Conservation (phyloP, 306 rosid species). For the Acacia melanoxylon region DNA sequence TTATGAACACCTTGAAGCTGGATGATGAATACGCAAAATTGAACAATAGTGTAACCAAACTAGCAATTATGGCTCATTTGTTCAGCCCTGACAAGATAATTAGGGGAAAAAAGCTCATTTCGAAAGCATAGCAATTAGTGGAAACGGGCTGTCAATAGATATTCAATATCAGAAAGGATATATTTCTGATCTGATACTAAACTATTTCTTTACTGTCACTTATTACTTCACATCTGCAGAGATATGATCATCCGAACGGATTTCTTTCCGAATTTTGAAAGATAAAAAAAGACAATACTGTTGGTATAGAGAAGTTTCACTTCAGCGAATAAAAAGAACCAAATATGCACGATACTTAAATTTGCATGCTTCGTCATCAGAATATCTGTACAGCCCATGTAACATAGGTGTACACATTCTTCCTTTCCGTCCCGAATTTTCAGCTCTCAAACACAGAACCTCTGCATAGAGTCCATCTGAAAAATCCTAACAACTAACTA, state of each 20-base stretch:
- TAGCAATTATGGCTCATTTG: not conserved
- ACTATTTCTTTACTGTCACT: not conserved
- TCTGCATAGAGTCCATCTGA: not conserved
- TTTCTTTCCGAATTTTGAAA: not conserved
- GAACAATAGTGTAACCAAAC: not conserved
- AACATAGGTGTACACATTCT: not conserved
- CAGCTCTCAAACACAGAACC: slow-evolving; percentile 2
- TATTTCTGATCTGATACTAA: slow-evolving; percentile 3
- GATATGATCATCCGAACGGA: not conserved
- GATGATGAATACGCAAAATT: slow-evolving; percentile 3
- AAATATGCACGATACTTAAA: not conserved
- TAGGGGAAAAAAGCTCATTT: not conserved
- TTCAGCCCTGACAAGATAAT: not conserved
- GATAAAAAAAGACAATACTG: not conserved
- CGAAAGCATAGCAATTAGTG: not conserved
- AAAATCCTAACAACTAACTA: slow-evolving; percentile 14
- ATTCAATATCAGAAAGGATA: not conserved
- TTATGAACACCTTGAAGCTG: not conserved
- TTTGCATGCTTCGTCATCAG: not conserved
- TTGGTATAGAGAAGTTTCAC: not conserved
- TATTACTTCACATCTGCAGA: not conserved
- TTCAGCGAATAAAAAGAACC: not conserved
- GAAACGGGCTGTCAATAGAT: not conserved
- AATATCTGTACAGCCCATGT: not conserved
- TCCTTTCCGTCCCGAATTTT: not conserved